Evolutionary conservation across 768 basidiomycete species (phyloP).

Genomic region (Lactifluus echinatus): DNA sequence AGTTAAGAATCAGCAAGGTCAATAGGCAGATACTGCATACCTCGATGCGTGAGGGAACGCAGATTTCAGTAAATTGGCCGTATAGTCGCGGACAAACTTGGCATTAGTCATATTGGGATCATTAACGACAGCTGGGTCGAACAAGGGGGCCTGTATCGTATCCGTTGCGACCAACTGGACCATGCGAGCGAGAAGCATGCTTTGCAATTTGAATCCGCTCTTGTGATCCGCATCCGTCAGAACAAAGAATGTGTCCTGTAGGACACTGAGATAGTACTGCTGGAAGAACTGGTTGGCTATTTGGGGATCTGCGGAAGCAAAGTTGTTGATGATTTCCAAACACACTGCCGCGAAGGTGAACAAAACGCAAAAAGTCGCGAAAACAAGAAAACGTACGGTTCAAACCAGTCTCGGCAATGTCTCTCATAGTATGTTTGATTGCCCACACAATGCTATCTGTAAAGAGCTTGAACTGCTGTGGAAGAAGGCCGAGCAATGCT

Average conservation of each 20-base stretch:
- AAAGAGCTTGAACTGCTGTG: constrained; percentile 90
- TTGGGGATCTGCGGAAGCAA: constrained; percentile 67
- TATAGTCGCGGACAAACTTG: constrained; percentile 76
- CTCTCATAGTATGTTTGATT: constrained; percentile 99
- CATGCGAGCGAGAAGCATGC: constrained; percentile 83
- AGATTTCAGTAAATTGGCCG: constrained; percentile 71
- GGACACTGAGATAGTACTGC: constrained; percentile 85
- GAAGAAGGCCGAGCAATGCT: constrained; percentile 84
- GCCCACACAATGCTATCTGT: constrained; percentile 99
- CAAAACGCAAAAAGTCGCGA: not conserved
- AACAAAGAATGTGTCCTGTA: constrained; percentile 96
- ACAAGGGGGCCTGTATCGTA: constrained; percentile 73
- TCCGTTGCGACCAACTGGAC: constrained; percentile 87
- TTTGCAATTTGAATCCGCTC: constrained; percentile 96
- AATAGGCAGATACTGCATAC: constrained; percentile 37
- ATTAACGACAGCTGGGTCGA: constrained; percentile 63
- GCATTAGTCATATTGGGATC: constrained; percentile 71
- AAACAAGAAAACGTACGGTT: constrained; percentile 43
- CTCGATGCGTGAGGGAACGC: constrained; percentile 91
- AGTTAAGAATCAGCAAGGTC: not conserved
- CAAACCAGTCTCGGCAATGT: constrained; percentile 88
- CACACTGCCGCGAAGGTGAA: constrained; percentile 48
- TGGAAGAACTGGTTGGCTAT: constrained; percentile 94
- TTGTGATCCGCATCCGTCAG: constrained; percentile 98
- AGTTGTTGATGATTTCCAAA: constrained; percentile 92